Percentiles rank a stretch among this genome's conserved stretches.
Conservation (phyloP, 179 eudicot species). For the Dionaea muscipula region DNA sequence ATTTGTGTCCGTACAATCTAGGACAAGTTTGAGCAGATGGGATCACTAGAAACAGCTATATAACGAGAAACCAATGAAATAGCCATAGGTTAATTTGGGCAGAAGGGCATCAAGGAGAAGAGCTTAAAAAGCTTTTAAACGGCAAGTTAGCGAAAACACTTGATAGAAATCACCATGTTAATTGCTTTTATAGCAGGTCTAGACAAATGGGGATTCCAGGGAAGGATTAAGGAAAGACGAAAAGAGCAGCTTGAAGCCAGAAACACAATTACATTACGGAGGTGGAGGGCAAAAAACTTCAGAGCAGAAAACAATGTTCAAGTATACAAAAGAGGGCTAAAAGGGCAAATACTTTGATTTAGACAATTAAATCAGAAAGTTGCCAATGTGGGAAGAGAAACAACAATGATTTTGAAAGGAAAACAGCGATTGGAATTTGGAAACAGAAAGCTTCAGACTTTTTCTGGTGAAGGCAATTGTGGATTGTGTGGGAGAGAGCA, state of each 20-base stretch:
- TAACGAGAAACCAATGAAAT: no score
- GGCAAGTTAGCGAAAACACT: slow-evolving; percentile 44
- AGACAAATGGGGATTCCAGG: slow-evolving; percentile 25
- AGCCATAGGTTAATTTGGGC: no score
- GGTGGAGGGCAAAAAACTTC: not conserved
- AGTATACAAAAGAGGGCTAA: not conserved
- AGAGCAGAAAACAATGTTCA: not conserved
- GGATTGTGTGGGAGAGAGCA: not conserved
- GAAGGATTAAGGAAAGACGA: slow-evolving; percentile 9
- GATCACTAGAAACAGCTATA: slow-evolving; percentile 16
- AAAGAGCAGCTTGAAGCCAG: slow-evolving; percentile 12
- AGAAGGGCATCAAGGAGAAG: no score
- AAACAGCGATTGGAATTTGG: not conserved
- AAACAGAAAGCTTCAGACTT: slow-evolving; percentile 1
- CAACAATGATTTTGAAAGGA: not conserved
- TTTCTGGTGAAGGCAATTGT: not conserved
- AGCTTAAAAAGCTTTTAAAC: not conserved
- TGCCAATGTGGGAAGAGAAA: not conserved
- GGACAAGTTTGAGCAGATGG: slow-evolving; percentile 22
- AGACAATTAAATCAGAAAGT: not conserved
- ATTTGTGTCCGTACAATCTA: slow-evolving; percentile 7
- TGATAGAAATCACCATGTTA: slow-evolving; percentile 12
- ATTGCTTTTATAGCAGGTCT: slow-evolving; percentile 15
- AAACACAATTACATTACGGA: slow-evolving; percentile 24
- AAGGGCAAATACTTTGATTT: not conserved